Percentiles rank a stretch among this genome's conserved stretches.
Evolutionary conservation across 768 basidiomycete species (phyloP).

Genomic region (Mrakia hoshinonis): DNA sequence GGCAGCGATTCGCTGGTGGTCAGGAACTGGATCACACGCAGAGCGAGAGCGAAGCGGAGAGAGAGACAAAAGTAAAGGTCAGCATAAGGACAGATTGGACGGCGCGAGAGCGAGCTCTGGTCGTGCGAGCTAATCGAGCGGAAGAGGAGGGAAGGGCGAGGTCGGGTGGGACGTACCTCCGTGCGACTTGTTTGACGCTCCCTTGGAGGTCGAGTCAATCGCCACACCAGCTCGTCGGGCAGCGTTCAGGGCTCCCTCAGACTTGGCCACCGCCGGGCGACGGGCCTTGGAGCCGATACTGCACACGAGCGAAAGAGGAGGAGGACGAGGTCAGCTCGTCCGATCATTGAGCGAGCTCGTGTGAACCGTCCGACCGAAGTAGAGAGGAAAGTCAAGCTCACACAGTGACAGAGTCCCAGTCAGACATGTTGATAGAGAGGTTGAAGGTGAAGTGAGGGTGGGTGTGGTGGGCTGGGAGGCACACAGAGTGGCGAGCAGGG

Average conservation of each 20-base stretch:
- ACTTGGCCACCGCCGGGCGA: slow-evolving; percentile 58
- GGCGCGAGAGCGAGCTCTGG: neutral
- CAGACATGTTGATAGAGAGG: slow-evolving; percentile 34
- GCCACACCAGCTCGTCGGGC: slow-evolving; percentile 67
- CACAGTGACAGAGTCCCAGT: slow-evolving; percentile 65
- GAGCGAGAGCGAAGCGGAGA: neutral
- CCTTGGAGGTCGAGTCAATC: slow-evolving; percentile 69
- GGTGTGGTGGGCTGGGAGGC: neutral
- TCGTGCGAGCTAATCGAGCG: neutral
- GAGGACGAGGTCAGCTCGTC: slow-evolving; percentile 7
- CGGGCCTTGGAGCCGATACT: slow-evolving; percentile 59
- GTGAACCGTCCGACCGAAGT: too few species aligned
- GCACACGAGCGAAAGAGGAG: neutral
- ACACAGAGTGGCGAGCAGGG: neutral
- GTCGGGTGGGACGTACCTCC: slow-evolving; percentile 47
- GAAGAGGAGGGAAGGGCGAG: slow-evolving; percentile 9
- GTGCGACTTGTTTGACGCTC: slow-evolving; percentile 67
- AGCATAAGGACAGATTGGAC: neutral
- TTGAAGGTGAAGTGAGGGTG: neutral
- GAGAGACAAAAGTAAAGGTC: neutral
- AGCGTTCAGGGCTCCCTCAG: slow-evolving; percentile 53
- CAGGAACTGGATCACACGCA: slow-evolving; percentile 56
- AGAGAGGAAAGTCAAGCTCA: neutral
- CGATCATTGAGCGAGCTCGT: too few species aligned
- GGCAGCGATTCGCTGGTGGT: slow-evolving; percentile 87